Evolutionary conservation across 2,329 filamentous ascomycete species (phyloP).

Genomic region (Apiospora marii): DNA sequence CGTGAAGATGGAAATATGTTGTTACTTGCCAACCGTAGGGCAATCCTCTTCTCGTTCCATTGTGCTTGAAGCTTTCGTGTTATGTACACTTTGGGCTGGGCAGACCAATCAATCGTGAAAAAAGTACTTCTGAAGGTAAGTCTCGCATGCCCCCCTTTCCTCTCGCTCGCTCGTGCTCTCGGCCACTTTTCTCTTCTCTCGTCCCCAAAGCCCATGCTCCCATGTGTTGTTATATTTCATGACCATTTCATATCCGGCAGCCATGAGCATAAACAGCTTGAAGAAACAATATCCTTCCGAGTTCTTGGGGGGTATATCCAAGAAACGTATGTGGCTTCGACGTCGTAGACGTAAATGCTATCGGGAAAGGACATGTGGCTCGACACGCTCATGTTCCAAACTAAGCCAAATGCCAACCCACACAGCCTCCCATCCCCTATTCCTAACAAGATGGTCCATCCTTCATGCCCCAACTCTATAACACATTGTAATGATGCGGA

Average conservation of each 20-base stretch:
- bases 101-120: slow-evolving; percentile 17
- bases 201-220: neutral
- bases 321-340: neutral
- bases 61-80: slow-evolving; percentile 7
- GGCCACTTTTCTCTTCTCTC: neutral
- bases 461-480: slow-evolving; percentile 20
- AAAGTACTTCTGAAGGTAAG: slow-evolving; percentile 14
- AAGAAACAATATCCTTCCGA: neutral
- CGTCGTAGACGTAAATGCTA: neutral
- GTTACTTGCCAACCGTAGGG: slow-evolving; percentile 1
- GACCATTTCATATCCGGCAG: slow-evolving; percentile 10
- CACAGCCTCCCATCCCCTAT: neutral
- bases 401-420: neutral
- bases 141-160: slow-evolving; percentile 7
- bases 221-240: slow-evolving; percentile 1
- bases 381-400: neutral
- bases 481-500: neutral
- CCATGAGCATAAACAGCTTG: neutral
- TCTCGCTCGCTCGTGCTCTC: neutral
- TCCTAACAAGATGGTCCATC: neutral
- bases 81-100: slow-evolving; percentile 9
- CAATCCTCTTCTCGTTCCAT: slow-evolving; percentile 7
- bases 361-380: neutral
- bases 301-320: slow-evolving; percentile 4
- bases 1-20: neutral